Percentiles rank a stretch among this genome's conserved stretches.
These are phyloP conservation scores for Coemansia sp. DNA, from an alignment of 192 early-diverging fungal genomes.

Conservation along the genomic window DNA sequence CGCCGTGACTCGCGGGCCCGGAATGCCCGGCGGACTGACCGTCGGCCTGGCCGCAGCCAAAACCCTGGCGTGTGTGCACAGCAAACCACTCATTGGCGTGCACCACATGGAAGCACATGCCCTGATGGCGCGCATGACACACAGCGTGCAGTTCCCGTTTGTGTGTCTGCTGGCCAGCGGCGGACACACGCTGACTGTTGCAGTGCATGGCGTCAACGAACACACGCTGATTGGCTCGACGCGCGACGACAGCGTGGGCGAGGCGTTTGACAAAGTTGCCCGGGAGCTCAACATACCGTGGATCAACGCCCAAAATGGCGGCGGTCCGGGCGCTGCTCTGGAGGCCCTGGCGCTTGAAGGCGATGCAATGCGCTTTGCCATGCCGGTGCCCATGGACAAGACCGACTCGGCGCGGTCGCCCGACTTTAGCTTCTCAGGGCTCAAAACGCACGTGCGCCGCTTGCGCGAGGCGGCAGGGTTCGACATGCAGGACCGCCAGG, in stretches of 20 bases:
- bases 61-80: slow-evolving; percentile 64
- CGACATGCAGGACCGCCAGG: slow-evolving; percentile 18
- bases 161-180: slow-evolving; percentile 73
- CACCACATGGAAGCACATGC: slow-evolving; percentile 88
- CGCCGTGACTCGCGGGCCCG: slow-evolving; percentile 77
- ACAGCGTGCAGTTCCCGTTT: slow-evolving; percentile 61
- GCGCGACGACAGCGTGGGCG: slow-evolving; percentile 73
- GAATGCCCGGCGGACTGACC: slow-evolving; percentile 65
- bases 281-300: slow-evolving; percentile 67
- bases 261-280: slow-evolving; percentile 78
- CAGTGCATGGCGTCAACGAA: slow-evolving; percentile 58
- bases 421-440: slow-evolving; percentile 74
- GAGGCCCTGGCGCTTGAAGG: slow-evolving; percentile 61
- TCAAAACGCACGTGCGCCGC: slow-evolving; percentile 66
- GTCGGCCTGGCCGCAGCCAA: slow-evolving; percentile 74
- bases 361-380: slow-evolving; percentile 46
- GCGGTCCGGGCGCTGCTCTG: slow-evolving; percentile 68
- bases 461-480: slow-evolving; percentile 43
- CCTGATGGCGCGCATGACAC: slow-evolving; percentile 66
- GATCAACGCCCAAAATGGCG: slow-evolving; percentile 62
- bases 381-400: slow-evolving; percentile 66
- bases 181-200: slow-evolving; percentile 69
- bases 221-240: slow-evolving; percentile 68
- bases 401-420: slow-evolving; percentile 51
- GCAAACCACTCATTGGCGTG: slow-evolving; percentile 71